Base-by-base conservation (phyloP, 345 rosid species). In the Salix purpurea region DNA sequence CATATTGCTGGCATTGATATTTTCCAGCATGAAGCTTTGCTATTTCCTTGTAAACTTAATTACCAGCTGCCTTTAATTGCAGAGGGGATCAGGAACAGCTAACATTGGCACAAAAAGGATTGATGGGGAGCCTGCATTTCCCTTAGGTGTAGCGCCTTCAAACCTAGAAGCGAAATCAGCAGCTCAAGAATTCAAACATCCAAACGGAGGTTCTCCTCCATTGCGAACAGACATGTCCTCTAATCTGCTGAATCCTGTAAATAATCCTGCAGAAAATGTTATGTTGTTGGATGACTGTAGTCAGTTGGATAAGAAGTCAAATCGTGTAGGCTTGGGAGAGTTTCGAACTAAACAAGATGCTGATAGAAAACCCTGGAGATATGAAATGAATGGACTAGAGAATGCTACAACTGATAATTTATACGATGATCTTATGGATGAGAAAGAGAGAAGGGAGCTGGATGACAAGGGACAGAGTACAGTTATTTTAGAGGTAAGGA, bases 381-480 rank as follows among this genome's bases (percentile, higher is more conserved):
- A 61, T 78, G 83, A 84, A 19, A 77, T 69, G 60, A 70, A 10
- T 78, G 79, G 69, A 68, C 66, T 15, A 7, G 82, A 79, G 71
- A 76, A 67, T 70, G 76, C 78, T 78, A 46, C 46, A 70, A 77
- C 79, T 69, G 64, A 15, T 82, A 80, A 42, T 74, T 65, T 72
- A 76, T 61, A 12, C 65, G 70, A 30, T 77, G 74, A 48, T 82
- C 76, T 48, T 61, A 52, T 75, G 73, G 75, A 81, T 72, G 86
- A 71, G 60, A 76, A 32, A 77, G 89, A 82, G 65, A 82, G 80
- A 78, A 86, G 65, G 71, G 82, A 84, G 74, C 86, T 78, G 70
- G 79, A 69, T 16, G 82, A 83, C 76, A 74, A 76, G 11, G 89
- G 82, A 70, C 78, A 52, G 18, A 84, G 74, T 21, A 58, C 67